These are phyloP conservation scores for Quercus phellos DNA, from an alignment of 331 rosid genomes.

Conservation along the genomic window DNA sequence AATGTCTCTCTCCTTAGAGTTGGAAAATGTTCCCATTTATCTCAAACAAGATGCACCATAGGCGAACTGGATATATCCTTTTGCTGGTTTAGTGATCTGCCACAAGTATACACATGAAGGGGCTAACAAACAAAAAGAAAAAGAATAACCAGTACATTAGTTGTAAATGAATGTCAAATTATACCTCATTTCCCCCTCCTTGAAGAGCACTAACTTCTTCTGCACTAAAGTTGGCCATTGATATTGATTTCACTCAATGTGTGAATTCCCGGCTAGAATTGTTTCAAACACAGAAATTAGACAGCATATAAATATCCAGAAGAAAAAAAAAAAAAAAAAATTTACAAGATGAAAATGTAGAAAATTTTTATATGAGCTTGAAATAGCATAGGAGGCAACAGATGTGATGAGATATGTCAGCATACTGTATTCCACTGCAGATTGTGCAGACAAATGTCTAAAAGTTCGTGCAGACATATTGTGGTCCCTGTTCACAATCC, in stretches of 20 bases:
- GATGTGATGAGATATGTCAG: neutral
- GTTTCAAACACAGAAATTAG: slow-evolving; percentile 9
- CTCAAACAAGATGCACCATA: no score
- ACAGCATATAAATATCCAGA: neutral
- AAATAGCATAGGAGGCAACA: no score
- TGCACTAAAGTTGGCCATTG: slow-evolving; percentile 89
- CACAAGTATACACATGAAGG: slow-evolving; percentile 8
- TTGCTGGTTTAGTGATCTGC: slow-evolving; percentile 68
- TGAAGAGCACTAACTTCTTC: slow-evolving; percentile 93
- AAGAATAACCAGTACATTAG: slow-evolving; percentile 11
- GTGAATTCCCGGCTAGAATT: slow-evolving; percentile 88
- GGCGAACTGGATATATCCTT: slow-evolving; percentile 26
- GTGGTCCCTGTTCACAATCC: slow-evolving; percentile 70
- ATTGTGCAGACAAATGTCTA: slow-evolving; percentile 93
- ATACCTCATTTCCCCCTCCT: slow-evolving; percentile 94
- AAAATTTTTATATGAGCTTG: neutral
- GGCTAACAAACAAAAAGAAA: slow-evolving; percentile 8
- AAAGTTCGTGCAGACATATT: slow-evolving; percentile 93
- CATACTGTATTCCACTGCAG: slow-evolving; percentile 98
- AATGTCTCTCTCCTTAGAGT: no score
- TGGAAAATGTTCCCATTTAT: no score
- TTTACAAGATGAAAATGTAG: neutral
- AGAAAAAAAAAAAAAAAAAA: slow-evolving; percentile 2
- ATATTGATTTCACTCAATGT: slow-evolving; percentile 84
- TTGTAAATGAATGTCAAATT: neutral